phyloP scores from a whole-genome alignment of 768 basidiomycete genomes.

The Lactifluus rugatus region DNA sequence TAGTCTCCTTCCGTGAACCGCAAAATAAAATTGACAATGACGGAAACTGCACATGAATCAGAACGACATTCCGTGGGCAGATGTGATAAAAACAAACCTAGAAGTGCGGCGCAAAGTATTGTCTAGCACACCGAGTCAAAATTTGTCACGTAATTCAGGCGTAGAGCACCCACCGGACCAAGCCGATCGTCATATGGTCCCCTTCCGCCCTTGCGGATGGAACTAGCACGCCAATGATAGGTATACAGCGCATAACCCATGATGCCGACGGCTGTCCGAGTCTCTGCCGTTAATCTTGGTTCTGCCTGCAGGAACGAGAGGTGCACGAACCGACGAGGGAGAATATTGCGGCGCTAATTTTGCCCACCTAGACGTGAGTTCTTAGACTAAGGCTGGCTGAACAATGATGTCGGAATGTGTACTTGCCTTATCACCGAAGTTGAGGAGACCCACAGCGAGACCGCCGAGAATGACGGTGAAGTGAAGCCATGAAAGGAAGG shows the following conservation, averaged over 20 bases:
- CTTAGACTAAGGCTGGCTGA: not conserved
- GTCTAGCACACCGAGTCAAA: constrained; percentile 40
- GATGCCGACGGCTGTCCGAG: constrained; percentile 73
- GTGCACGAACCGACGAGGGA: constrained; percentile 71
- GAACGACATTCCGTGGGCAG: not conserved
- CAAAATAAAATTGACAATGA: constrained; percentile 77
- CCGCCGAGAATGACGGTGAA: constrained; percentile 97
- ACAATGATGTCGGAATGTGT: not conserved
- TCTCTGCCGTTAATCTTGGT: not conserved
- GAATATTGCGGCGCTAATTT: constrained; percentile 95
- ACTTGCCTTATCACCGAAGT: constrained; percentile 91
- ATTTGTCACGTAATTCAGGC: not conserved
- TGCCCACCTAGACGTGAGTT: constrained; percentile 55
- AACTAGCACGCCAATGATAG: constrained; percentile 92
- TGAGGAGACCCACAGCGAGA: constrained; percentile 88
- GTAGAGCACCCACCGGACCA: constrained; percentile 68
- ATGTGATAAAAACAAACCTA: constrained; percentile 39
- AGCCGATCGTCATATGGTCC: constrained; percentile 96
- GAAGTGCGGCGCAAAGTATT: constrained; percentile 69
- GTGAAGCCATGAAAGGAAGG: constrained; percentile 97
- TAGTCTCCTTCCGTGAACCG: constrained; percentile 46
- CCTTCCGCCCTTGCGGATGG: constrained; percentile 82
- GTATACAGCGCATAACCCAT: constrained; percentile 95
- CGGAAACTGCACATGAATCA: constrained; percentile 48
- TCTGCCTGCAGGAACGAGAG: not conserved